Evolutionary conservation across 2,329 filamentous ascomycete species (phyloP), one percentile per base, ranked within the genome.

Genomic region (Colletotrichum ledebouriae): DNA sequence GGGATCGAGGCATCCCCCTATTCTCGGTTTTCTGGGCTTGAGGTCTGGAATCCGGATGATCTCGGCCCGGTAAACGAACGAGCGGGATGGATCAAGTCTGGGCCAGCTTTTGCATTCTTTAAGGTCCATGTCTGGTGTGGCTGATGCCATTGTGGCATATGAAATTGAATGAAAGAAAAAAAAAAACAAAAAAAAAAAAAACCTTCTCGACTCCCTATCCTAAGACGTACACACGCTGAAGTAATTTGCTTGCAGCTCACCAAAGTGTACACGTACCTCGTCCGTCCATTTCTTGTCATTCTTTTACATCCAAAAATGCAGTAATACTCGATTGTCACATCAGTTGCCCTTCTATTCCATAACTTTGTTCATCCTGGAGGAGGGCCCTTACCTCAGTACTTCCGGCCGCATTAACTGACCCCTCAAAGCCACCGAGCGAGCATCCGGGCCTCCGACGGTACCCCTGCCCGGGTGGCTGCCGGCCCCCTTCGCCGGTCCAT

Each of bases 221-320:
- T 5, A 25, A 25, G 13, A 52, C 34, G 25, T 52, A 33, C 17
- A 12, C 47, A 12, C 47, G 47, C 29, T 50, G 25, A 50, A 29
- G 37, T 15, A 12, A 39, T 34, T 39, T 50, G 49, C 63, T 62
- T 20, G 58, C 59, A 59, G 15, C 29, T 29, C 22, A 29, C 46
- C 42, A 22, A 10, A 9, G 13, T 33, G 33, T 44, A 34, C 22
- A 17, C 6, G 7, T 29, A 1, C 63, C 37, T 29, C 33, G 53
- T 44, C 6, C 29, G 44, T 67, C 25, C 29, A 29, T 59, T 59
- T 53, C 44, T 10, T 58, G 59, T 67, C 64, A 22, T 44, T 67
- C 64, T 39, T 64, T 67, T 63, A 22, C n/a, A 53, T 34, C n/a
- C 25, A 58, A 37, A 13, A 13, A 67, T 67, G 64, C 64, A 22